Conservation (phyloP, 164 flowering plant species). For the Kalanchoe fedtschenkoi region DNA sequence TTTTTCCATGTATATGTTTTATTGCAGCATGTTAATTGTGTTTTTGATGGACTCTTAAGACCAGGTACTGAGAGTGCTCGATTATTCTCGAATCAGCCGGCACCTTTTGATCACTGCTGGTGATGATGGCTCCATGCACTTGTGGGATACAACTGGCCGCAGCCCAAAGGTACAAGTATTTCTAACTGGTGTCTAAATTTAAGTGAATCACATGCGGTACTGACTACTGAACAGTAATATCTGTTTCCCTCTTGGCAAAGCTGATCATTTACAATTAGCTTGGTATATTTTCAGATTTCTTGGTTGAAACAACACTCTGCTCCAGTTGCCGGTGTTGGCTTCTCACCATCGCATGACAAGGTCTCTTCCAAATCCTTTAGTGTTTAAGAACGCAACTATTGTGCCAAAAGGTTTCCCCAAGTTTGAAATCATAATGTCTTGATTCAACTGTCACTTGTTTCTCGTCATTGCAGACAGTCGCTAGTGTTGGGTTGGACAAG, state of each 20-base stretch:
- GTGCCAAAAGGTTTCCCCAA: background rate
- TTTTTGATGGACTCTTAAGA: conserved; percentile 25
- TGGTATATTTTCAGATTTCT: conserved; percentile 40
- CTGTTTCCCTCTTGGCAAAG: background rate
- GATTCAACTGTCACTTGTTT: background rate
- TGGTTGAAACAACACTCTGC: conserved; percentile 99
- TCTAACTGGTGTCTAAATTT: background rate
- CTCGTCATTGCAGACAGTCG: conserved; percentile 39
- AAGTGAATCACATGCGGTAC: background rate
- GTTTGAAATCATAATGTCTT: background rate
- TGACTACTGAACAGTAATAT: background rate
- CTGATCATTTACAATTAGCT: background rate
- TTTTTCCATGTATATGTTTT: background rate
- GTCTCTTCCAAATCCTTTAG: conserved; percentile 14
- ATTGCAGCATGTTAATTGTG: conserved; percentile 17
- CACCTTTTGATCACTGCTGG: conserved; percentile 95
- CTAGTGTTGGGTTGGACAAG: conserved; percentile 87
- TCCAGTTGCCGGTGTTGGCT: conserved; percentile 85
- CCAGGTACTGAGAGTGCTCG: conserved; percentile 94
- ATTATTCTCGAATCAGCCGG: conserved; percentile 86
- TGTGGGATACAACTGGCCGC: conserved; percentile 96
- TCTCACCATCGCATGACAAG: conserved; percentile 95
- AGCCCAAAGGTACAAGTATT: conserved; percentile 60
- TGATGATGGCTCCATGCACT: conserved; percentile 86
- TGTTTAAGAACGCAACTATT: background rate